Conservation (phyloP, 768 basidiomycete species). For the Termitomyces sp. region DNA sequence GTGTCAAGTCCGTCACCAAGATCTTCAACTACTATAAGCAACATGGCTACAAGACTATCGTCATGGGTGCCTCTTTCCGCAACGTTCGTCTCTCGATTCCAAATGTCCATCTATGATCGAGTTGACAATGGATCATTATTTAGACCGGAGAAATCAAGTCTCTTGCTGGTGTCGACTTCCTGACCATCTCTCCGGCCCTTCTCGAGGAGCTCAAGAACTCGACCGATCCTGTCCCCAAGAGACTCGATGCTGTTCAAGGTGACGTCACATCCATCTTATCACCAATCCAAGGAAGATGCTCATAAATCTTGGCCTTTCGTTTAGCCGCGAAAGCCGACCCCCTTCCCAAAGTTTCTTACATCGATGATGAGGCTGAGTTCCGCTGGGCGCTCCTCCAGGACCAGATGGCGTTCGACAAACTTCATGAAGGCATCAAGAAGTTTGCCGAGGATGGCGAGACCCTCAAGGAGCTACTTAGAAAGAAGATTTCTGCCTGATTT, state of each 20-base stretch:
- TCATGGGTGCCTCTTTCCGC: slow-evolving; percentile 99
- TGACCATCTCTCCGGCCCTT: slow-evolving; percentile 89
- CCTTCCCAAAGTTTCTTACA: slow-evolving; percentile 75
- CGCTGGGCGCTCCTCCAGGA: slow-evolving; percentile 91
- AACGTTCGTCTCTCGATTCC: slow-evolving; percentile 55
- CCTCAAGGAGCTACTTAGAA: slow-evolving; percentile 76
- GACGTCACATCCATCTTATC: slow-evolving; percentile 21
- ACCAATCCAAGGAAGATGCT: background rate
- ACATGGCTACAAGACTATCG: slow-evolving; percentile 96
- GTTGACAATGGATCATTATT: slow-evolving; percentile 4
- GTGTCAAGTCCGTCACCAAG: slow-evolving; percentile 91
- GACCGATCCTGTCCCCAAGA: slow-evolving; percentile 74
- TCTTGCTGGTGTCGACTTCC: slow-evolving; percentile 95
- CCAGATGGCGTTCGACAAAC: slow-evolving; percentile 97
- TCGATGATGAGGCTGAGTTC: slow-evolving; percentile 96
- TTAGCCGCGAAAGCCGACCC: slow-evolving; percentile 53
- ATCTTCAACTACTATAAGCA: slow-evolving; percentile 99
- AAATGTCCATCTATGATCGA: background rate
- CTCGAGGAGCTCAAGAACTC: slow-evolving; percentile 92
- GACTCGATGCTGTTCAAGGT: slow-evolving; percentile 68
- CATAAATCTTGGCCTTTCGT: background rate
- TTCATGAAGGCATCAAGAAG: slow-evolving; percentile 97
- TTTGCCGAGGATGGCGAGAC: slow-evolving; percentile 94
- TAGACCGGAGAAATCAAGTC: slow-evolving; percentile 92
- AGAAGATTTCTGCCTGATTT: slow-evolving; percentile 55